A percentile compares a stretch with the other conserved stretches of the same genome.
These are phyloP conservation scores for Pythium biforme DNA, from an alignment of 352 stramenopile species.

Conservation along the genomic window DNA sequence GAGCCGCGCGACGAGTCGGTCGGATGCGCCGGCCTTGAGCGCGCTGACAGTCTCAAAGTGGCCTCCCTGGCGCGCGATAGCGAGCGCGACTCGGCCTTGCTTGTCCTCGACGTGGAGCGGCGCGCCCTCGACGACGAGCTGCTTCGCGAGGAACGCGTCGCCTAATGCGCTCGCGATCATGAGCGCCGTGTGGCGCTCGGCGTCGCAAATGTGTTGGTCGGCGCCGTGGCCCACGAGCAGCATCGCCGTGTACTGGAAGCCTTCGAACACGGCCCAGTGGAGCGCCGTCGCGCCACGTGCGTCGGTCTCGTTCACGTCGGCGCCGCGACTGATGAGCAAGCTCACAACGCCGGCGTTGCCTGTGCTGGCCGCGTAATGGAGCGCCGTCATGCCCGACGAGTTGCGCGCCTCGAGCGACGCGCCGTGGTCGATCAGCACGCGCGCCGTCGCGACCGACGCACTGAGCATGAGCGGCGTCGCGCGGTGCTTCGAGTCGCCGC, in stretches of 20 bases:
- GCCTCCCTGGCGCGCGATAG: slow-evolving; percentile 67
- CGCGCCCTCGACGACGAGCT: slow-evolving; percentile 79
- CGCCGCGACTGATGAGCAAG: slow-evolving; percentile 55
- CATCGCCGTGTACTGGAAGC: slow-evolving; percentile 83
- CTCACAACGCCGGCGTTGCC: slow-evolving; percentile 75
- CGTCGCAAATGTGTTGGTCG: slow-evolving; percentile 52
- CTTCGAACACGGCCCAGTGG: slow-evolving; percentile 84
- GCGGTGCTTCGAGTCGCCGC: slow-evolving; percentile 65
- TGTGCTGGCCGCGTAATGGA: slow-evolving; percentile 80
- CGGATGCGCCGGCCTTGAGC: slow-evolving; percentile 63
- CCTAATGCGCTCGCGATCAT: slow-evolving; percentile 83
- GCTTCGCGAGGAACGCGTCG: slow-evolving; percentile 79
- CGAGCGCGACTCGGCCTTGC: slow-evolving; percentile 67
- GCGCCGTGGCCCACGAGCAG: slow-evolving; percentile 51
- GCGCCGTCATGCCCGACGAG: slow-evolving; percentile 74
- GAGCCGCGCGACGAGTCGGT: slow-evolving; percentile 64
- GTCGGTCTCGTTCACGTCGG: slow-evolving; percentile 71
- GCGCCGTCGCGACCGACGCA: slow-evolving; percentile 63
- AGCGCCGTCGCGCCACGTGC: slow-evolving; percentile 65
- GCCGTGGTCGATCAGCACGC: slow-evolving; percentile 52
- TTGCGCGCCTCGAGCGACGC: slow-evolving; percentile 54
- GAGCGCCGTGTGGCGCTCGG: slow-evolving; percentile 71
- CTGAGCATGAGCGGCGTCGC: slow-evolving; percentile 77
- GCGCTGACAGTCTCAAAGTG: slow-evolving; percentile 67
- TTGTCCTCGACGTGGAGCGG: slow-evolving; percentile 62